These are phyloP conservation scores for Coix lacrymajobi DNA, from an alignment of 176 grass and related monocot species.

Conservation along the genomic window DNA sequence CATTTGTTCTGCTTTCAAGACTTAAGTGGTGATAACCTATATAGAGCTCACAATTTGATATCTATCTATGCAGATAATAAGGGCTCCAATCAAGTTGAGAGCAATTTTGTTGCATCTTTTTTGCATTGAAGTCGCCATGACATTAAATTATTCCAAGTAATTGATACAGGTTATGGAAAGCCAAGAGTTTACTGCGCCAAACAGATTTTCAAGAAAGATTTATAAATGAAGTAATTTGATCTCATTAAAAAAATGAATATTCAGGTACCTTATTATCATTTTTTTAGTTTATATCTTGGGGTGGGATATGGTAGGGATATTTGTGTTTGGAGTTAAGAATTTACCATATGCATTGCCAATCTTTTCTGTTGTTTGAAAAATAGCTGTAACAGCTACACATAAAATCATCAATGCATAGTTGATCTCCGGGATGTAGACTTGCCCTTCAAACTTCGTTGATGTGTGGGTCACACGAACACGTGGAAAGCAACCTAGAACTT, in stretches of 20 bases:
- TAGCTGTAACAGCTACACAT: slow-evolving; percentile 52
- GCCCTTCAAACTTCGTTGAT: slow-evolving; percentile 55
- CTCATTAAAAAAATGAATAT: neutral
- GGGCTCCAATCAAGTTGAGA: too few species aligned
- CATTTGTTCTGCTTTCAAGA: neutral
- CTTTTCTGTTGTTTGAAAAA: slow-evolving; percentile 60
- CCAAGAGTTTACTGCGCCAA: neutral
- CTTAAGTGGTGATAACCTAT: neutral
- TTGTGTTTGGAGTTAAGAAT: neutral
- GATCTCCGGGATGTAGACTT: slow-evolving; percentile 73
- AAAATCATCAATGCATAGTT: slow-evolving; percentile 60
- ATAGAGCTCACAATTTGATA: neutral
- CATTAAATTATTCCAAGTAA: neutral
- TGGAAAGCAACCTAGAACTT: slow-evolving; percentile 63
- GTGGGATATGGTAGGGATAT: neutral
- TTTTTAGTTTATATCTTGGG: neutral
- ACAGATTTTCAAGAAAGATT: neutral
- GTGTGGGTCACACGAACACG: slow-evolving; percentile 57
- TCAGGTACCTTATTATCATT: neutral
- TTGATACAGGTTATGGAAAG: neutral
- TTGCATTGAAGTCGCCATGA: too few species aligned
- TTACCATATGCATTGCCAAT: slow-evolving; percentile 75
- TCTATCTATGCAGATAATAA: neutral
- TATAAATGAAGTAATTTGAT: neutral
- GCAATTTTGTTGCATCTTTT: too few species aligned